phyloP scores from a whole-genome alignment of 2,329 filamentous ascomycete species.

The Sporothrix sp. region DNA sequence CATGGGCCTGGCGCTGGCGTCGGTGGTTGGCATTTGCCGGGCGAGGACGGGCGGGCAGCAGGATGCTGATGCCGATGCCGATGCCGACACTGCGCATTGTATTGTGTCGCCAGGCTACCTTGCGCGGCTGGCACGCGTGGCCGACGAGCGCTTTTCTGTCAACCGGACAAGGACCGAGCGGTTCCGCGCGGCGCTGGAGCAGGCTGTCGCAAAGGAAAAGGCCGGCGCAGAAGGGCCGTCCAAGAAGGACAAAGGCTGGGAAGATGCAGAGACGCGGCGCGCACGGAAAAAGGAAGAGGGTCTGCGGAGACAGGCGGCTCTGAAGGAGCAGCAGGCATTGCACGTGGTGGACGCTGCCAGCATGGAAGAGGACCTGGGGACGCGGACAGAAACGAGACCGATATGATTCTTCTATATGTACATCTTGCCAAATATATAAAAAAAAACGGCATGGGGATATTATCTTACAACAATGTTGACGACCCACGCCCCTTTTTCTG shows the following conservation, averaged over 20 bases:
- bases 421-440: constrained; percentile 1
- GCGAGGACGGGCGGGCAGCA: too few relatives aligned
- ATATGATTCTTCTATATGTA: constrained; percentile 6
- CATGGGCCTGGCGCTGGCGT: constrained; percentile 72
- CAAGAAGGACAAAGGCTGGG: constrained; percentile 40
- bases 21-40: constrained; percentile 55
- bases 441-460: not conserved
- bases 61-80: too few relatives aligned
- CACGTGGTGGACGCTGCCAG: too few relatives aligned
- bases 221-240: not conserved
- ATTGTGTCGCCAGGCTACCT: constrained; percentile 62
- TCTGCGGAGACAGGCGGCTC: constrained; percentile 25
- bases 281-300: constrained; percentile 51
- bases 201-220: constrained; percentile 24
- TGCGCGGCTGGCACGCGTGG: constrained; percentile 53
- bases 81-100: constrained; percentile 21
- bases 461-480: constrained; percentile 5
- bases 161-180: constrained; percentile 59
- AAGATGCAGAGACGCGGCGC: constrained; percentile 41
- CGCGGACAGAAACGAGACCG: not conserved
- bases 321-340: constrained; percentile 12
- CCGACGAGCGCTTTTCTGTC: constrained; percentile 63
- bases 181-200: constrained; percentile 45
- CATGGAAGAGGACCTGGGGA: constrained; percentile 13
- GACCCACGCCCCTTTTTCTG: not conserved